These are phyloP conservation scores for Ilyonectria robusta DNA, from an alignment of 2,329 filamentous ascomycete genomes.

Conservation along the genomic window DNA sequence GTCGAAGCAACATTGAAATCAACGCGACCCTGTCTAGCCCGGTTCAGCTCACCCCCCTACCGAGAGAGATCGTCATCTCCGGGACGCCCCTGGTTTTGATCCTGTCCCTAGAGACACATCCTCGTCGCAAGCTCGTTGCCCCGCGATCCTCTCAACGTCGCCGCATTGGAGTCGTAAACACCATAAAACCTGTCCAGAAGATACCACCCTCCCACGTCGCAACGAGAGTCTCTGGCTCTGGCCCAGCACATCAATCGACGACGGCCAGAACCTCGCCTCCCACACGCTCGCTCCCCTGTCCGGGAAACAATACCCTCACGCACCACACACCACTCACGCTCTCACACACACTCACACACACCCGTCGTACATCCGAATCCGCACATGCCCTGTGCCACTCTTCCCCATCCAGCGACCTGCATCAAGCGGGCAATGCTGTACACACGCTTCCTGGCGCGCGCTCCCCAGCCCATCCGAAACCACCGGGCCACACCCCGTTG, in stretches of 20 bases:
- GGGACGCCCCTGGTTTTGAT: neutral
- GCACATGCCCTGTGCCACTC: conserved; percentile 41
- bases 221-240: conserved; percentile 9
- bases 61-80: conserved; percentile 17
- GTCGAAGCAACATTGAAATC: neutral
- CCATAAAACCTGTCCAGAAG: neutral
- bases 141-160: conserved; percentile 1
- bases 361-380: conserved; percentile 31
- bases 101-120: conserved; percentile 4
- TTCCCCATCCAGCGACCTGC: conserved; percentile 48
- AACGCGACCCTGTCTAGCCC: neutral
- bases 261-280: conserved; percentile 1
- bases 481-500: conserved; percentile 12
- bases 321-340: conserved; percentile 15
- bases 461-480: conserved; percentile 22
- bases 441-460: conserved; percentile 24
- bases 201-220: conserved; percentile 9
- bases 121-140: neutral
- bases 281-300: conserved; percentile 6
- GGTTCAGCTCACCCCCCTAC: neutral
- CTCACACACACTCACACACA: conserved; percentile 31
- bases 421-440: conserved; percentile 37
- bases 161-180: conserved; percentile 1
- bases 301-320: conserved; percentile 20
- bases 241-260: conserved; percentile 8